Conservation (phyloP, 495 filamentous ascomycete species). For the Acidiella bohemica region DNA sequence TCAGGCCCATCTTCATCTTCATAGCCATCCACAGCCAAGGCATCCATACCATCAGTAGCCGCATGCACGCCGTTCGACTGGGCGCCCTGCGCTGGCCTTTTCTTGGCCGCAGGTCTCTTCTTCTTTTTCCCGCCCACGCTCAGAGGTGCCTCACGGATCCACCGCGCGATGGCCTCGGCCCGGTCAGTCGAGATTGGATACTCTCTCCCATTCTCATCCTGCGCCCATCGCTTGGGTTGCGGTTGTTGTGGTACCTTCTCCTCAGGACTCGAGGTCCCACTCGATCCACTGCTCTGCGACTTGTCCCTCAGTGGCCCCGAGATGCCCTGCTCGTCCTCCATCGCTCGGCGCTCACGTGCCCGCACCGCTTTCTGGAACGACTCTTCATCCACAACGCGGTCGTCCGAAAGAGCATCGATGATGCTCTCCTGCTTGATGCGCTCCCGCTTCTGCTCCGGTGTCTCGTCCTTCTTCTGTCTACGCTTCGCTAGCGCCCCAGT, state of each 20-base stretch:
- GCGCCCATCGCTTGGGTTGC: constrained; percentile 47
- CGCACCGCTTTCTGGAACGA: constrained; percentile 47
- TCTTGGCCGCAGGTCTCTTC: constrained; percentile 17
- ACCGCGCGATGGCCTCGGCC: constrained; percentile 50
- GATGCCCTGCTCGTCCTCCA: constrained; percentile 33
- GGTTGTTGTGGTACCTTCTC: constrained; percentile 9
- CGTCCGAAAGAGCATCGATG: constrained; percentile 49
- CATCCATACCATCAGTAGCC: background rate
- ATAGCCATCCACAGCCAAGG: too few relatives aligned
- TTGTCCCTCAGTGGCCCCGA: constrained; percentile 15
- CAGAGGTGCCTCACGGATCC: constrained; percentile 52
- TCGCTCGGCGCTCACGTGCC: constrained; percentile 42
- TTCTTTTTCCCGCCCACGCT: constrained; percentile 20
- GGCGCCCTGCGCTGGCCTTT: constrained; percentile 8
- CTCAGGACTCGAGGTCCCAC: constrained; percentile 1
- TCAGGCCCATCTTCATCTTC: constrained; percentile 10
- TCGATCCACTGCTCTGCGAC: background rate
- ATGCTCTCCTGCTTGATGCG: constrained; percentile 49
- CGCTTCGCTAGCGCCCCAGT: constrained; percentile 5
- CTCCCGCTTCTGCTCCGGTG: constrained; percentile 39
- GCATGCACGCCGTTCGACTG: constrained; percentile 6
- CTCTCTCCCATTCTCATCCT: constrained; percentile 47
- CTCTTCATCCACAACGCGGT: constrained; percentile 50
- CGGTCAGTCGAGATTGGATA: constrained; percentile 57
- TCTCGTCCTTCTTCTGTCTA: constrained; percentile 33